Conservation (phyloP, 2,329 filamentous ascomycete genomes). For the Aspergillus chevalieri region DNA sequence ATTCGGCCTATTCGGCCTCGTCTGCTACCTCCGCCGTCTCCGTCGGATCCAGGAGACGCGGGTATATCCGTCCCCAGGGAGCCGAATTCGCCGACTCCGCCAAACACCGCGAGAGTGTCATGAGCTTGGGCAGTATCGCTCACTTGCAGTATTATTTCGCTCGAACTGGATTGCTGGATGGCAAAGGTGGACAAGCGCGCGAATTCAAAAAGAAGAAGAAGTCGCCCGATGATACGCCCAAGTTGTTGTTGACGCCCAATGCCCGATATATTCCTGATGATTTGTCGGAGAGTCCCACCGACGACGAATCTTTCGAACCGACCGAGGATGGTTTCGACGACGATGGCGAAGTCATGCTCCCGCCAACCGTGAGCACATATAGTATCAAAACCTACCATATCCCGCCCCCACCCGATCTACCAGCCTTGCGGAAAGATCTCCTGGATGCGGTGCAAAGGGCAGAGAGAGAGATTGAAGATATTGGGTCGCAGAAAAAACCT, state of each 20-base stretch:
- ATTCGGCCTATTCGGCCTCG: constrained; percentile 41
- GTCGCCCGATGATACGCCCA: constrained; percentile 33
- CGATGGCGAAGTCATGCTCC: constrained; percentile 71
- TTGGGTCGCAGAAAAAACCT: constrained; percentile 24
- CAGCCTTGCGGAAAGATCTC: constrained; percentile 67
- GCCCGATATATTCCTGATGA: constrained; percentile 33
- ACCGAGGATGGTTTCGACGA: constrained; percentile 48
- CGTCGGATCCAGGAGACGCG: constrained; percentile 54
- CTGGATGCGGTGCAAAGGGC: constrained; percentile 64
- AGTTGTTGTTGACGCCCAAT: constrained; percentile 34
- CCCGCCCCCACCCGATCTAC: constrained; percentile 75
- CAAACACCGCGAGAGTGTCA: constrained; percentile 83
- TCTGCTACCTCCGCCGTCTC: constrained; percentile 39
- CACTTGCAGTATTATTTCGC: constrained; percentile 99
- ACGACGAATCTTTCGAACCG: constrained; percentile 28
- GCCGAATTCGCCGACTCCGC: constrained; percentile 89
- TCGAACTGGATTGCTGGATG: constrained; percentile 83
- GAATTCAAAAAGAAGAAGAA: constrained; percentile 54
- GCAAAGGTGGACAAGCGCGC: constrained; percentile 81
- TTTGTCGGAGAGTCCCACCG: constrained; percentile 46
- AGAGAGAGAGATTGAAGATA: constrained; percentile 56
- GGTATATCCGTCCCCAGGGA: constrained; percentile 80
- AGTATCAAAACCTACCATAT: constrained; percentile 75
- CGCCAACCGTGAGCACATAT: constrained; percentile 96
- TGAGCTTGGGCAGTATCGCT: constrained; percentile 92